These are phyloP conservation scores for Annulohypoxylon stygium DNA, from an alignment of 495 filamentous ascomycete genomes.

Conservation along the genomic window DNA sequence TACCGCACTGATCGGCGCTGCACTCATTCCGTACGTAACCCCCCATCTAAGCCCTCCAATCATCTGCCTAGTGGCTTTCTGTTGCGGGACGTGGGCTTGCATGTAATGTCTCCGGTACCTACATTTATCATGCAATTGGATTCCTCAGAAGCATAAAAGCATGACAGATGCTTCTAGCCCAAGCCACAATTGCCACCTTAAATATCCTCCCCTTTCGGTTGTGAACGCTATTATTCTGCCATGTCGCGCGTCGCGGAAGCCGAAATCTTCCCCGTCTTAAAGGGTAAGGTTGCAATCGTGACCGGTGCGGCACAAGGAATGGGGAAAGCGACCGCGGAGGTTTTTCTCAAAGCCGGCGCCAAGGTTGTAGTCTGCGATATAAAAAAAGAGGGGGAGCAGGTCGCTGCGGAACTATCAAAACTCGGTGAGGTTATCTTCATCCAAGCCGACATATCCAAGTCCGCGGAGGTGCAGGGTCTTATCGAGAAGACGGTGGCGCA, in stretches of 20 bases:
- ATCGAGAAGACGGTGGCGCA: slow-evolving; percentile 62
- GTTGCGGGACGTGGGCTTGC: too few relatives aligned
- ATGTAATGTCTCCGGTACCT: too few relatives aligned
- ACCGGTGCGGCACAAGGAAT: slow-evolving; percentile 62
- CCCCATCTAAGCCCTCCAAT: too few relatives aligned
- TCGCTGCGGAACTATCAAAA: slow-evolving; percentile 22
- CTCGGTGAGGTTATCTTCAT: slow-evolving; percentile 46
- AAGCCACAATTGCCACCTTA: not conserved
- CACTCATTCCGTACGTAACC: too few relatives aligned
- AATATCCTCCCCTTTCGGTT: not conserved
- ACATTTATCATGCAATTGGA: too few relatives aligned
- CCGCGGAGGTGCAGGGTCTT: slow-evolving; percentile 46
- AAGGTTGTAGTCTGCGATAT: slow-evolving; percentile 60
- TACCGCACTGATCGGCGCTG: too few relatives aligned
- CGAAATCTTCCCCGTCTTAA: slow-evolving; percentile 35
- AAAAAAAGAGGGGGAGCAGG: slow-evolving; percentile 47
- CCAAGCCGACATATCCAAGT: slow-evolving; percentile 45
- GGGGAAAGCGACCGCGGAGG: slow-evolving; percentile 58
- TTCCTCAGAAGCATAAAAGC: too few relatives aligned
- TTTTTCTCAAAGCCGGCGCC: slow-evolving; percentile 51
- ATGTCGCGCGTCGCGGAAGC: slow-evolving; percentile 34
- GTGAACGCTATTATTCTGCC: not conserved
- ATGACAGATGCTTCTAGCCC: too few relatives aligned
- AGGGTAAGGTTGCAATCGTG: slow-evolving; percentile 50
- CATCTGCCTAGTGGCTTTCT: too few relatives aligned